These are phyloP conservation scores for Candida railenensis DNA, from an alignment of 805 yeast genomes.

Conservation along the genomic window DNA sequence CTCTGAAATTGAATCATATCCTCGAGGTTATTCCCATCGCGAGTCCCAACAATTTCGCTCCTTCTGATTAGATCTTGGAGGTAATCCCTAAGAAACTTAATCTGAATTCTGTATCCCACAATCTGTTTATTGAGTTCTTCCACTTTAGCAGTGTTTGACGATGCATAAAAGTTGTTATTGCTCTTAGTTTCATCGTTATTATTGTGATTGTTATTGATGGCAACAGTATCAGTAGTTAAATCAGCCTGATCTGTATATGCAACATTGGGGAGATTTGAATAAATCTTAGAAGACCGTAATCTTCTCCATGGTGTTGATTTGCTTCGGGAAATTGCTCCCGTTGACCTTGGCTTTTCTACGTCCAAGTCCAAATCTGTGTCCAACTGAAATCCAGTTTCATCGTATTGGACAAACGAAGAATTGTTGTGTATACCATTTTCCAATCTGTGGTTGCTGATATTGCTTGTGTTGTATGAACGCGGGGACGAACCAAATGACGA, in stretches of 20 bases:
- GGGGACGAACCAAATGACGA: background rate
- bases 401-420: conserved; percentile 6
- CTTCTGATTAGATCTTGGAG: conserved; percentile 34
- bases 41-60: conserved; percentile 2
- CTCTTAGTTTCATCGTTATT: background rate
- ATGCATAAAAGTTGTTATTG: conserved; percentile 6
- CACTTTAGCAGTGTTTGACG: conserved; percentile 16
- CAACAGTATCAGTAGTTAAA: conserved; percentile 13
- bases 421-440: background rate
- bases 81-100: conserved; percentile 39
- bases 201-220: background rate
- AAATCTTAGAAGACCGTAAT: background rate
- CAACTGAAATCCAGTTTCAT: conserved; percentile 23
- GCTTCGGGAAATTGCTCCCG: conserved; percentile 8
- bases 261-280: background rate
- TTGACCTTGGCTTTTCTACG: conserved; percentile 1
- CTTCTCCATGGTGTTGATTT: conserved; percentile 7
- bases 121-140: conserved; percentile 34
- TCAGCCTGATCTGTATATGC: conserved; percentile 4
- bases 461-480: background rate
- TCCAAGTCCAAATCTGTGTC: conserved; percentile 20
- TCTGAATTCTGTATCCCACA: conserved; percentile 36
- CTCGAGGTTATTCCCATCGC: background rate
- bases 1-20: conserved; percentile 3
- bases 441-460: background rate